Base-by-base conservation (phyloP, 2,329 filamentous ascomycete genomes). In the Saccharata proteae region DNA sequence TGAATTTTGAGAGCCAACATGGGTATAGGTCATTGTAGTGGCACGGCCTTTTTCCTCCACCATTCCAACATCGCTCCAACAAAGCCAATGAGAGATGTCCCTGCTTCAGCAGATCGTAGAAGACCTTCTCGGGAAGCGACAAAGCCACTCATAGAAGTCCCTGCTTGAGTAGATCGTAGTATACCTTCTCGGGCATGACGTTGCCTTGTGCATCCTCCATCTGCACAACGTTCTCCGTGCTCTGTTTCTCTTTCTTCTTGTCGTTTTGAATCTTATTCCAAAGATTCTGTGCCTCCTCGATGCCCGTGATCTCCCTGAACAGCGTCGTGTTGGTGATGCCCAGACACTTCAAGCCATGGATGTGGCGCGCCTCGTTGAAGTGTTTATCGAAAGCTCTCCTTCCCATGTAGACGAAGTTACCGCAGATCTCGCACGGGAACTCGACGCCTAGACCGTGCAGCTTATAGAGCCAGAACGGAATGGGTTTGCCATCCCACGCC, bases 351-450 rank as follows among this genome's bases (percentile, higher is more conserved):
- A 98, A 62, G 1, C 90, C 90, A 51, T 93, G 90, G 29, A 96
- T 80, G 51, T 98, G 90, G 32, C 85, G 68, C 6, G 82, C 77
- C 56, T 98, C 90, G 43, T 86, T 92, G 61, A 98, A 98, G 55
- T 98, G 90, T 65, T 98, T 98, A 53, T 98, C 90, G 46, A 94
- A 98, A 1, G 86, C 86, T 29, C 90, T 74, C 15, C 90, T 72
- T 11, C 90, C 90, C 80, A 93, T 94, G 62, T 96, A 96, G n/a
- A 94, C 85, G 49, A 85, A 94, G 57, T 96, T 96, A 34, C 90
- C 90, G 51, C 90, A 98, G 35, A 98, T 83, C 54, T 98, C 88
- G 63, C 90, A 98, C 1, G 80, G 70, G 44, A 94, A 93, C 46
- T 98, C 90, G 9, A 93, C 85, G 6, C 90, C 90, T 16, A 98